Evolutionary conservation across 164 flowering plant species (phyloP), one percentile per base, ranked within the genome.

Genomic region (Stephania japonica): DNA sequence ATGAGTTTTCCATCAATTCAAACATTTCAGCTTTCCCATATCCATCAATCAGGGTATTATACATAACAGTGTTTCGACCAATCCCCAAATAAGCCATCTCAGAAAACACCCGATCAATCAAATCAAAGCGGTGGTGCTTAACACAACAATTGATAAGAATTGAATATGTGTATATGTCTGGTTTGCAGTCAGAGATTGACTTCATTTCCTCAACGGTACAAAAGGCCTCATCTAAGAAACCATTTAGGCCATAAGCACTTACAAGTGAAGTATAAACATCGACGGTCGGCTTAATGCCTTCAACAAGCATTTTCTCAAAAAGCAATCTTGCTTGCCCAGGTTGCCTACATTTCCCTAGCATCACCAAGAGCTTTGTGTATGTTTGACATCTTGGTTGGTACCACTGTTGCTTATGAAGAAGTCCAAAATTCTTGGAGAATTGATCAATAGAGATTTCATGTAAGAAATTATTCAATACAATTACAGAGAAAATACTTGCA

Each of bases 11-110:
- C 98, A 94, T 94, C 70, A 38, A 77, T 69, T 89, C 91, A 80
- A 93, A 86, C 87, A 83, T 82, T 75, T 81, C 81, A 70, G 92
- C 94, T 71, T 91, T 95, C n/a, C 99, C 99, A 81, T 89, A 95
- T 71, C 98, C 99, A 84, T 95, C 89, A 67, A 95, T 87, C 8
- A 95, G 79, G 64, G 88, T 86, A 79, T 95, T 95, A 74, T 87
- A 90, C 5, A 89, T 95, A 19, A 90, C 91, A 5, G 81, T 78
- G 77, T 74, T 88, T 70, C 85, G 88, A 56, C 75, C 81, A 53
- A 95, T 76, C 19, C 93, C 91, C 73, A 85, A 75, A 77, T 83
- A 86, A 25, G 87, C 83, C 98, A 95, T 95, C 73, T 95, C 94
- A 67, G 74, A 75, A 32, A 91, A 83, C 42, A 90, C 74, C 10